Evolutionary conservation across 192 early-diverging fungal species (phyloP), one percentile per base, ranked within the genome.

Genomic region (Entophlyctis luteolus): DNA sequence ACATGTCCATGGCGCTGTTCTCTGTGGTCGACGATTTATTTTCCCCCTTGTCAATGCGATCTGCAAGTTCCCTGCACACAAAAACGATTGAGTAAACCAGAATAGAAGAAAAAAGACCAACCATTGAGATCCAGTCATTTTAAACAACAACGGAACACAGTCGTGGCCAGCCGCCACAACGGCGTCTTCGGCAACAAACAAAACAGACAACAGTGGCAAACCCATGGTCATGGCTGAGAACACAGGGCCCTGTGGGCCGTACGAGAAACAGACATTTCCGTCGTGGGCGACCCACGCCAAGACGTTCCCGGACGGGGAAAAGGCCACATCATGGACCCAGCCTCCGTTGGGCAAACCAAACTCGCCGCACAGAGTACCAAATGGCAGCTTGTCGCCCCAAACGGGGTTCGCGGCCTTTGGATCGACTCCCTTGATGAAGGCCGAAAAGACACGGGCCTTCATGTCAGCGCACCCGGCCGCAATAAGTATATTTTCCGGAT

Each of bases 341-440:
- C 95, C 96, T 68, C 89, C 84, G 37, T 52, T 62, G 34, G 49
- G 27, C 39, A 48, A 86, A 31, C 74, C 81, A 59, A 89, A 95
- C 66, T 98, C 96, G 37, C 88, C 93, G 62, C 91, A 93, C 10
- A 98, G 76, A 25, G 90, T 93, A 73, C 88, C 92, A 75, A 98
- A 95, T 5, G 93, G 93, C 27, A 96, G 76, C 62, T 93, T 92
- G 57, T 95, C 93, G 31, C 94, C 95, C 95, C 95, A 98, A 14
- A 89, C 85, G 2, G 88, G 82, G 59, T 90, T 71, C n/a, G 88
- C 73, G 6, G 91, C 89, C 57, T 92, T 95, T 62, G 89, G 82
- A 74, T 98, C 96, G 20, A 96, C 81, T 14, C 92, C 93, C 77
- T 98, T 98, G 75, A 98, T 89, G 68, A 80, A 96, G 2, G 95